These are phyloP conservation scores for Phytophthora sp. DNA, from an alignment of 352 stramenopile species.

Conservation along the genomic window DNA sequence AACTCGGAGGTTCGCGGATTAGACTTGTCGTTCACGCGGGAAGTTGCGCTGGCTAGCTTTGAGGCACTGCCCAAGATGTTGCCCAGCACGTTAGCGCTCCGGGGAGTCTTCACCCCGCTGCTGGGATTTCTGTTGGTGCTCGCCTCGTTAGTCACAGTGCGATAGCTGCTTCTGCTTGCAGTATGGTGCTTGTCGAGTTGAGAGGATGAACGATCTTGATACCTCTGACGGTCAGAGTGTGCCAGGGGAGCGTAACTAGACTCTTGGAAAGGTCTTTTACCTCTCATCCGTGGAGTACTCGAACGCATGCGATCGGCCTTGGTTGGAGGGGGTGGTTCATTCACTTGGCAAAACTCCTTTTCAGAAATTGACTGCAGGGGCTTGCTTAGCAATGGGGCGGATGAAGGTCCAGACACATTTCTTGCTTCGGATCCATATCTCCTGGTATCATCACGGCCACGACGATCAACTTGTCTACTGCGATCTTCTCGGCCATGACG, in stretches of 20 bases:
- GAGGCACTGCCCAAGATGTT: conserved; percentile 77
- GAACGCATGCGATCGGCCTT: conserved; percentile 16
- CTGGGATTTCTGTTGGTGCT: conserved; percentile 9
- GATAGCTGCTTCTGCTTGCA: conserved; percentile 28
- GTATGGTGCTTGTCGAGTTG: conserved; percentile 7
- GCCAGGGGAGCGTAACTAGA: conserved; percentile 17
- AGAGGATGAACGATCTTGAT: conserved; percentile 10
- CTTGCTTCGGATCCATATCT: conserved; percentile 1
- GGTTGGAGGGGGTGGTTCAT: conserved; percentile 37
- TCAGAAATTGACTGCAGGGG: conserved; percentile 49
- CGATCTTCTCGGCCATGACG: conserved; percentile 11
- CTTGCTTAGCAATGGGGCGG: conserved; percentile 1
- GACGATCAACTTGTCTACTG: conserved; percentile 5
- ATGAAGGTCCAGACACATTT: conserved; percentile 14
- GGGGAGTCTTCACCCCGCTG: conserved; percentile 9
- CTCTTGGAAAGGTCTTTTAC: conserved; percentile 26
- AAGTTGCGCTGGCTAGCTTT: conserved; percentile 68
- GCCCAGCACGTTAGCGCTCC: conserved; percentile 47
- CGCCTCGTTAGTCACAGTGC: conserved; percentile 15
- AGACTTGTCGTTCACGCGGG: conserved; percentile 61
- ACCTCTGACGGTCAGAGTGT: conserved; percentile 12
- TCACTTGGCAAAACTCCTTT: conserved; percentile 62
- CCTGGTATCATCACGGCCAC: conserved; percentile 8
- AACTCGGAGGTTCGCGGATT: conserved; percentile 51
- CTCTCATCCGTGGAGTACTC: conserved; percentile 16